Conservation (phyloP, 768 basidiomycete genomes). For the button mushroom (Agaricus bisporus) region DNA sequence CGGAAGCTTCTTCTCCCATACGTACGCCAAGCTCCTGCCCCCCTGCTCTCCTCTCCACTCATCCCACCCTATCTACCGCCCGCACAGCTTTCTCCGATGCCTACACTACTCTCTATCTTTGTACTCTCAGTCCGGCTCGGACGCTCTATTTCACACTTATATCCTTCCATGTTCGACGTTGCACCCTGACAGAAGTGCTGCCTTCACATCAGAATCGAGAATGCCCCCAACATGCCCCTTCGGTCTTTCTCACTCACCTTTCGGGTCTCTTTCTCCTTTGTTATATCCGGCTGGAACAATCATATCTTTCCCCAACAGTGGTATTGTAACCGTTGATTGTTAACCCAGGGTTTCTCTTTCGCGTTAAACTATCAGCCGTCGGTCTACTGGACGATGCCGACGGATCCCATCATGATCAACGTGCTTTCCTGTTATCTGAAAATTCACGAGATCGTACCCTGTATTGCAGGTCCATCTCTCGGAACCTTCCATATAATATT, state of each 20-base stretch:
- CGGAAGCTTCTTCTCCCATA: constrained; percentile 6
- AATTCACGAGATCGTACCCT: too few relatives aligned
- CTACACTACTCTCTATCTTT: background rate
- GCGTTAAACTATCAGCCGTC: background rate
- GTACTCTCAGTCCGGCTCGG: too few relatives aligned
- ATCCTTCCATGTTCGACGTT: too few relatives aligned
- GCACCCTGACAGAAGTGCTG: too few relatives aligned
- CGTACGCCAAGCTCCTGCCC: background rate
- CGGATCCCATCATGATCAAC: constrained; percentile 1
- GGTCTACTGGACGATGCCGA: constrained; percentile 2
- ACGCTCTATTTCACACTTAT: too few relatives aligned
- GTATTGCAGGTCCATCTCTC: too few relatives aligned
- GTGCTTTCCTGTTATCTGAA: background rate
- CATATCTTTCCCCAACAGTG: background rate
- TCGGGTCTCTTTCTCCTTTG: background rate
- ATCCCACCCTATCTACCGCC: background rate
- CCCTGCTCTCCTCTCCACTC: background rate
- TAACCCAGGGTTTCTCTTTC: background rate
- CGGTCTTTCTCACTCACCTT: too few relatives aligned
- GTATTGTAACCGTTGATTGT: too few relatives aligned
- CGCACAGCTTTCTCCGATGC: background rate
- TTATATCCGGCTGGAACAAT: background rate
- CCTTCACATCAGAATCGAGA: too few relatives aligned
- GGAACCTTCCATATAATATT: too few relatives aligned
- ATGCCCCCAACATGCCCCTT: too few relatives aligned